Base-by-base conservation (phyloP, 2,329 filamentous ascomycete genomes). In the Aspergillus fumigatiaffinis region DNA sequence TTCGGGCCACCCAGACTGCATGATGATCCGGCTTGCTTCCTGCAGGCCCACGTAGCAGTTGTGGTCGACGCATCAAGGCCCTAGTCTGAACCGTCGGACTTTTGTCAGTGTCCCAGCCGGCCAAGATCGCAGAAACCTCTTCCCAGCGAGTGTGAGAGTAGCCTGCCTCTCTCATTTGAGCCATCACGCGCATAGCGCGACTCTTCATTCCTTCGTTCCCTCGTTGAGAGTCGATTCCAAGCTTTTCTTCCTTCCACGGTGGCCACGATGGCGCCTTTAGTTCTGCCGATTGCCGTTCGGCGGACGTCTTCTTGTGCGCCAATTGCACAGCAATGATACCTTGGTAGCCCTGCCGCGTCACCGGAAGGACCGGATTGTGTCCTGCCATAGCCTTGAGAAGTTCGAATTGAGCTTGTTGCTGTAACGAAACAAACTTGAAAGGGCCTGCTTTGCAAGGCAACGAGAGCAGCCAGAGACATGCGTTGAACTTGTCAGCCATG, bases 11-110 rank as follows among this genome's bases (percentile, higher is more conserved):
- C 85, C 85, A 87, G 10, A 82, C 64, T 10, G 74, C 59, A 1
- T 64, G 63, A 17, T 74, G 60, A 49, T 70, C 59, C 12, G 58
- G 56, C n/a, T 54, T 28, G 29, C 28, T 51, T n/a, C 58, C 58
- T n/a, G 56, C 32, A 50, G 48, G 49, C 21, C 51, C 64, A 51
- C 47, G 57, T 42, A 70, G 55, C 52, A 54, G 60, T 54, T 59
- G 59, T n/a, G 66, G 66, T 58, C 60, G 68, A 51, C 56, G 72
- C 57, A 80, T 65, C n/a, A 79, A 65, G 4, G 74, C 75, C 56
- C 85, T 77, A 3, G 77, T 84, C 67, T 88, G 85, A 42, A 87
- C 82, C 0, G 85, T 87, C 12, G 85, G 85, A 59, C 83, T 87
- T 12, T 74, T 69, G 68, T 88, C 85, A 1, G 79, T 80, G 62